Percentiles rank a stretch among this genome's conserved stretches.
phyloP scores from a whole-genome alignment of 2,329 filamentous ascomycete species.

The Cladosporium velox region DNA sequence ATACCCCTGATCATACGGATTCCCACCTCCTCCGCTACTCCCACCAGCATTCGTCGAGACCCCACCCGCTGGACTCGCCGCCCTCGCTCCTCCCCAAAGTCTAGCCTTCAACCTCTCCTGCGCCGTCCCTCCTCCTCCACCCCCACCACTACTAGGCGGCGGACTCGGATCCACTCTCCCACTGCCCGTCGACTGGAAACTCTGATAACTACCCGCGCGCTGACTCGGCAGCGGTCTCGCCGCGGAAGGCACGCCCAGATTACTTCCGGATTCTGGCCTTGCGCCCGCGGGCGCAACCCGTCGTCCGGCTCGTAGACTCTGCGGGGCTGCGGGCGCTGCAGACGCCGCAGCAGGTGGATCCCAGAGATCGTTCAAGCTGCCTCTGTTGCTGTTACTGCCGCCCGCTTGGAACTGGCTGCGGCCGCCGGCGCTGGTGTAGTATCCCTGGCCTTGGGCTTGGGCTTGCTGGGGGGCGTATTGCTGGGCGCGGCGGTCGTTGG shows the following conservation, averaged over 20 bases:
- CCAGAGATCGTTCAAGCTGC: slow-evolving; percentile 63
- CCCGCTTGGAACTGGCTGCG: slow-evolving; percentile 24
- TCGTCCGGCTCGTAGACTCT: slow-evolving; percentile 43
- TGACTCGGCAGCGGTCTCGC: slow-evolving; percentile 69
- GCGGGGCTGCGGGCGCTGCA: slow-evolving; percentile 44
- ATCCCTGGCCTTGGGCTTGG: slow-evolving; percentile 35
- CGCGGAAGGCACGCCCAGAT: not conserved
- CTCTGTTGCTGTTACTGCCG: slow-evolving; percentile 34
- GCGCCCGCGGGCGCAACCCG: slow-evolving; percentile 25
- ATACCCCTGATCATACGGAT: slow-evolving; percentile 23
- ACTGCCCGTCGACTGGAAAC: slow-evolving; percentile 41
- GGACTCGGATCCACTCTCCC: slow-evolving; percentile 33
- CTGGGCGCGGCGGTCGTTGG: slow-evolving; percentile 64
- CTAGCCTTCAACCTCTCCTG: slow-evolving; percentile 82
- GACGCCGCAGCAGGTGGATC: slow-evolving; percentile 44
- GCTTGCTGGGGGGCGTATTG: slow-evolving; percentile 32
- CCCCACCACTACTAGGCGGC: slow-evolving; percentile 43
- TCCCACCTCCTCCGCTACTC: slow-evolving; percentile 12
- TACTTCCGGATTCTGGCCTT: slow-evolving; percentile 37
- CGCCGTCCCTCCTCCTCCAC: slow-evolving; percentile 57
- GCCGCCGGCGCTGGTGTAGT: slow-evolving; percentile 38
- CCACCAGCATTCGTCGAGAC: not conserved
- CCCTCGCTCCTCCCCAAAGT: slow-evolving; percentile 56
- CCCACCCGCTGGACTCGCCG: slow-evolving; percentile 19
- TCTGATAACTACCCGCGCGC: slow-evolving; percentile 74